Evolutionary conservation across 2,329 filamentous ascomycete genomes (phyloP), one percentile per base, ranked within the genome.

Genomic region (Neopestalotiopsis sp.): DNA sequence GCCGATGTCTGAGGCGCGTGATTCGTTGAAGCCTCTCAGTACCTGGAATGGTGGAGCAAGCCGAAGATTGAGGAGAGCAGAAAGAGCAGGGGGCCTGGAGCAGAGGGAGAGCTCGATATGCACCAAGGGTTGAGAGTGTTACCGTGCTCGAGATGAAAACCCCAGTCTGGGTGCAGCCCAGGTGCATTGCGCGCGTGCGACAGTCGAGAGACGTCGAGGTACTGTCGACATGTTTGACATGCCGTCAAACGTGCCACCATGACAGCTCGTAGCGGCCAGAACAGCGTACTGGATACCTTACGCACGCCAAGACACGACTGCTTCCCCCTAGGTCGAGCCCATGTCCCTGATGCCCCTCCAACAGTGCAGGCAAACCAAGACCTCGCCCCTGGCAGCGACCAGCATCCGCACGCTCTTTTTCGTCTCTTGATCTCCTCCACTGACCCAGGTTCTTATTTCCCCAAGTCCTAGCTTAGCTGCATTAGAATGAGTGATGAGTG

Each of bases 1-100:
- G 65, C 56, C 42, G 6, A n/a, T 28, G 34, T 34, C 34, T 40
- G 32, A 58, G 40, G n/a, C 24, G n/a, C 28, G 28, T 40, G 40
- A 34, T 58, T 62, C 66, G 28, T 30, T 17, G 30, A 30, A 20
- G 14, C 56, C 45, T 62, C 13, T 38, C 66, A 62, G 66, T 67
- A 28, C 66, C 66, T 67, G 66, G 66, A 67, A 67, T 67, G 59
- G 66, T 67, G 66, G 66, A 61, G 56, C 65, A 49, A 20, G 20
- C 58, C 66, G 20, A 63, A 67, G 61, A 32, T 62, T 67, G 28
- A 32, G 61, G 14, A 34, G 45, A 67, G 56, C 57, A 67, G 52
- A 52, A 38, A 52, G 65, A 38, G 10, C 24, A 28, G 24, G 24
- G 24, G 24, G 24, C 24, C 24, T 28, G 24, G 17, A 52, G 45